These are phyloP conservation scores for Brassica incana DNA, from an alignment of 345 rosid genomes.

Conservation along the genomic window DNA sequence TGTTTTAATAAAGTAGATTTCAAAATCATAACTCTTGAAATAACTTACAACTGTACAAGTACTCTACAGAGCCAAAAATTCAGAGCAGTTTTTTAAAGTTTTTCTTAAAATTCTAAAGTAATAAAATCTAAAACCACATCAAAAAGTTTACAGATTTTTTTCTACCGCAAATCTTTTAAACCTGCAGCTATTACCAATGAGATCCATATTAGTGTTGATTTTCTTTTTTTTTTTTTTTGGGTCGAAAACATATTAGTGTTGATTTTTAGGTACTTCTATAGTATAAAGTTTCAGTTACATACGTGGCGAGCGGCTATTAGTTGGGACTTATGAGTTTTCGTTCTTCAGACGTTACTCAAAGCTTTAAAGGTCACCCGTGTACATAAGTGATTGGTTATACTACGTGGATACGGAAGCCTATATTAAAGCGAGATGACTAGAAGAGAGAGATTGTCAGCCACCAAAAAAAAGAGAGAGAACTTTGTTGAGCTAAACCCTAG, in stretches of 20 bases:
- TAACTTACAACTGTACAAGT: too few species aligned
- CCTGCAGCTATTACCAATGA: too few species aligned
- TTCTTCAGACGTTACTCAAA: background rate
- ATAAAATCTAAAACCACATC: too few species aligned
- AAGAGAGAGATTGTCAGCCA: background rate
- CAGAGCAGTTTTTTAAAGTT: too few species aligned
- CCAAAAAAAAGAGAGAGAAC: background rate
- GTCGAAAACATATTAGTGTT: too few species aligned
- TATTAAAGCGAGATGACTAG: background rate
- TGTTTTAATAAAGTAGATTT: too few species aligned
- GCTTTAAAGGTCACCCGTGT: background rate
- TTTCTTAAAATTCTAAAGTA: too few species aligned
- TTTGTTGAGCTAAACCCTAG: background rate
- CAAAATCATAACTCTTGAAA: too few species aligned
- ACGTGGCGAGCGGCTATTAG: background rate
- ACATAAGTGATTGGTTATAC: background rate
- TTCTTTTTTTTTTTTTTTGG: background rate
- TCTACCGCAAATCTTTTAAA: too few species aligned
- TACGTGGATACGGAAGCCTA: background rate
- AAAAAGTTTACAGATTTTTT: too few species aligned
- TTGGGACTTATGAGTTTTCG: background rate
- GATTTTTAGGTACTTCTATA: background rate
- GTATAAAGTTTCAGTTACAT: background rate
- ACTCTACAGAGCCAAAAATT: too few species aligned
- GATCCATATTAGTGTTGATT: background rate